phyloP scores from a whole-genome alignment of 2,329 filamentous ascomycete genomes.

The Colletotrichum navitas region DNA sequence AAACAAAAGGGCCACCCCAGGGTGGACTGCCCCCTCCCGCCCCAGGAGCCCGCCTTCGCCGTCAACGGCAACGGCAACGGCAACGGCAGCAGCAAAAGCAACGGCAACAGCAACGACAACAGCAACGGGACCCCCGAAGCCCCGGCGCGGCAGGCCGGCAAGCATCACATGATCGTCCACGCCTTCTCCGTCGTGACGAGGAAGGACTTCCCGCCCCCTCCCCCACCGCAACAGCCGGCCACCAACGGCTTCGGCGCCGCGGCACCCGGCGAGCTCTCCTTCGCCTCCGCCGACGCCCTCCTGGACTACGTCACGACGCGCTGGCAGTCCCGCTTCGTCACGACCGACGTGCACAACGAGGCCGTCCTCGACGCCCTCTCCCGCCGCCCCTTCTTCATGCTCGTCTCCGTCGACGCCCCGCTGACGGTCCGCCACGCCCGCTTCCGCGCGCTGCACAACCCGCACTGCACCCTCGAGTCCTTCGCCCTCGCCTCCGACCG shows the following conservation, averaged over 20 bases:
- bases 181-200: background rate
- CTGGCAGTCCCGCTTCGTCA: conserved; percentile 89
- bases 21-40: conserved; percentile 13
- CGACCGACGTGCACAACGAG: conserved; percentile 83
- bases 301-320: conserved; percentile 87
- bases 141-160: conserved; percentile 1
- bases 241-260: conserved; percentile 68
- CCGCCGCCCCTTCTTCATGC: conserved; percentile 89
- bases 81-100: conserved; percentile 3
- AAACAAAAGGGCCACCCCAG: conserved; percentile 21
- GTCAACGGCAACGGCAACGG: conserved; percentile 1
- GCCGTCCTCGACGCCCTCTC: conserved; percentile 79
- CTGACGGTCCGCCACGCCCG: conserved; percentile 86
- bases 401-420: conserved; percentile 92
- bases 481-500: conserved; percentile 74
- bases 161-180: conserved; percentile 21
- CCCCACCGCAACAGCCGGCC: conserved; percentile 67
- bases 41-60: conserved; percentile 13
- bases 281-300: conserved; percentile 74
- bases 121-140: background rate
- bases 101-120: conserved; percentile 6
- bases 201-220: conserved; percentile 9
- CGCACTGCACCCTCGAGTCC: conserved; percentile 60
- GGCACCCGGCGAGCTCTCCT: conserved; percentile 54
- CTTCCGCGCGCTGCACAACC: conserved; percentile 66